Conservation (phyloP, 2,329 filamentous ascomycete genomes). For the Botryotinia narcissicola region DNA sequence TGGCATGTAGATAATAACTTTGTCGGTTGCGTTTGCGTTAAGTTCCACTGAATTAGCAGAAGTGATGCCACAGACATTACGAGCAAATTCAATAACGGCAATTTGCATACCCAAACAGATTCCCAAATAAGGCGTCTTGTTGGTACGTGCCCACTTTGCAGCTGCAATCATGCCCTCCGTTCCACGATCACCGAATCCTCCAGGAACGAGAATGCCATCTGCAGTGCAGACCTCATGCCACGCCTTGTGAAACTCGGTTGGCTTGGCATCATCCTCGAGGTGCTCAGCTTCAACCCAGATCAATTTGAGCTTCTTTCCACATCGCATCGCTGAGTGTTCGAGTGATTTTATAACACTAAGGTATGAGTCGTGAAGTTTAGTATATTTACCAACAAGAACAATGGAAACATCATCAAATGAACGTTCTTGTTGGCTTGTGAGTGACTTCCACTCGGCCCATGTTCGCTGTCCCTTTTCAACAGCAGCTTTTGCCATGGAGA, state of each 20-base stretch:
- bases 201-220: slow-evolving; percentile 56
- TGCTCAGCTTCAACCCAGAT: slow-evolving; percentile 83
- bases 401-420: slow-evolving; percentile 72
- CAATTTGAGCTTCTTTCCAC: slow-evolving; percentile 73
- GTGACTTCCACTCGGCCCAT: slow-evolving; percentile 69
- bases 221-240: slow-evolving; percentile 79
- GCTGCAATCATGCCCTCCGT: slow-evolving; percentile 88
- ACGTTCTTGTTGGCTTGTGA: slow-evolving; percentile 65
- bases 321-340: slow-evolving; percentile 89
- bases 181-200: slow-evolving; percentile 69
- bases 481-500: slow-evolving; percentile 52
- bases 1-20: slow-evolving; percentile 84
- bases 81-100: slow-evolving; percentile 84
- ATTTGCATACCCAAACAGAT: slow-evolving; percentile 77
- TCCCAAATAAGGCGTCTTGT: slow-evolving; percentile 79
- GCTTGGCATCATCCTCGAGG: slow-evolving; percentile 69
- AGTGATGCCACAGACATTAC: slow-evolving; percentile 66
- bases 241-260: slow-evolving; percentile 76
- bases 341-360: slow-evolving; percentile 80
- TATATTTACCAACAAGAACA: slow-evolving; percentile 90
- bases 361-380: slow-evolving; percentile 80
- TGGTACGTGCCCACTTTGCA: slow-evolving; percentile 81
- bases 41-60: slow-evolving; percentile 39
- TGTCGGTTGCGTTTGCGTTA: slow-evolving; percentile 35
- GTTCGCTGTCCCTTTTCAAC: slow-evolving; percentile 63